Percentiles rank a stretch among this genome's conserved stretches.
Conservation (phyloP, 441 rosid species). For the Pelargonium exstipulatum region DNA sequence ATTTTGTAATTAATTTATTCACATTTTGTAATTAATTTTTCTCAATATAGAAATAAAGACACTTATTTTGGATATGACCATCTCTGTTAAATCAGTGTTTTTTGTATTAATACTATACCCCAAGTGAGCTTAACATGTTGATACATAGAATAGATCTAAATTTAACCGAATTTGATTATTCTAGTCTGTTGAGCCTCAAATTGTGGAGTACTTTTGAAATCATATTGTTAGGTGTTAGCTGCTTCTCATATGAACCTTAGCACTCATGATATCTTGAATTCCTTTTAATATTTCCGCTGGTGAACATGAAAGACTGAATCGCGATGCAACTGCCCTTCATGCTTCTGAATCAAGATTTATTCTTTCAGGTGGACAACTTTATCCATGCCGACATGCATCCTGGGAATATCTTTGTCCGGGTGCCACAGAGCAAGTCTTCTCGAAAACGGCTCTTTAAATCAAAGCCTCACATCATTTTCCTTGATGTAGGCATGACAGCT, state of each 20-base stretch:
- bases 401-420: constrained; percentile 93
- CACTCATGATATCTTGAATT: background rate
- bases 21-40: background rate
- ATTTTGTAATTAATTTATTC: background rate
- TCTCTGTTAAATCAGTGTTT: background rate
- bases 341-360: background rate
- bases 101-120: background rate
- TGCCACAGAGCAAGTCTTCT: constrained; percentile 52
- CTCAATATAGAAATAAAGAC: background rate
- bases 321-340: background rate
- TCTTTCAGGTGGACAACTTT: constrained; percentile 94
- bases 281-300: background rate
- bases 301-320: background rate
- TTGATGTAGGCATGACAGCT: constrained; percentile 99
- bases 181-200: background rate
- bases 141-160: too few species aligned
- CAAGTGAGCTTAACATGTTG: too few species aligned
- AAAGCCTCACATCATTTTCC: constrained; percentile 95
- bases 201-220: background rate
- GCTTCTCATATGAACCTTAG: background rate
- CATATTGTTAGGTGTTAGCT: background rate
- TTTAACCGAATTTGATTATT: background rate
- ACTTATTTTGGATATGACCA: background rate
- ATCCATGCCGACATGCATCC: constrained; percentile 99
- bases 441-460: constrained; percentile 64